These are phyloP conservation scores for Elsinoe arachidis DNA, from an alignment of 2,329 filamentous ascomycete genomes.

Conservation along the genomic window DNA sequence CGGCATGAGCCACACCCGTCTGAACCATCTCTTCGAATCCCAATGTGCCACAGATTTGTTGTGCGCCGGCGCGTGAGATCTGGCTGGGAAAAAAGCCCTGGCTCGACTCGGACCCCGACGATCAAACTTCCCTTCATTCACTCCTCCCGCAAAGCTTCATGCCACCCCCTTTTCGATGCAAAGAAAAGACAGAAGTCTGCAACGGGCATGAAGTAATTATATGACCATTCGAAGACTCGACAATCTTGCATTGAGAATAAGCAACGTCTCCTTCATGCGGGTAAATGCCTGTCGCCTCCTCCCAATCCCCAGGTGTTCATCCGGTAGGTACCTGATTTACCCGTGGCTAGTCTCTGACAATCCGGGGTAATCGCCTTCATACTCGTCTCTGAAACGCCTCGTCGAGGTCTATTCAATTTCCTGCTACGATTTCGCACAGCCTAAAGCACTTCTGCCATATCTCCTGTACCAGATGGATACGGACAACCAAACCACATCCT, in stretches of 20 bases:
- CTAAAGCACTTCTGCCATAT: constrained; percentile 3
- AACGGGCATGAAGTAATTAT: not conserved
- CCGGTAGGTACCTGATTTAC: constrained; percentile 12
- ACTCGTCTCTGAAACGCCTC: constrained; percentile 1
- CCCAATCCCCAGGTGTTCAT: constrained; percentile 6
- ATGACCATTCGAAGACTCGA: not conserved
- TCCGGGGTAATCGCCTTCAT: constrained; percentile 1
- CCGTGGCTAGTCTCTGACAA: constrained; percentile 4
- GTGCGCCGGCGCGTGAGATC: not conserved
- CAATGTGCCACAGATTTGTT: not conserved
- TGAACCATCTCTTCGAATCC: not conserved
- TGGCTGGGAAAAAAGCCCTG: not conserved
- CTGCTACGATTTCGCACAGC: not conserved
- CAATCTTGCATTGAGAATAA: not conserved
- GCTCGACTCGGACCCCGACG: not conserved
- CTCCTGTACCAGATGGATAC: not conserved
- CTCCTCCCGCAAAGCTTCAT: not conserved
- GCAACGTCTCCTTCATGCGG: not conserved
- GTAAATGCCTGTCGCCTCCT: not conserved
- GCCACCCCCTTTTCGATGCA: not conserved
- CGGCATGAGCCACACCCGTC: constrained; percentile 9
- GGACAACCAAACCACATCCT: constrained; percentile 1
- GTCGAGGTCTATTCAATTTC: not conserved
- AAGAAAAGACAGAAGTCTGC: not conserved
- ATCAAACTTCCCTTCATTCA: constrained; percentile 4